Evolutionary conservation across 2,329 filamentous ascomycete species (phyloP).

Genomic region (Botrytis deweyae): DNA sequence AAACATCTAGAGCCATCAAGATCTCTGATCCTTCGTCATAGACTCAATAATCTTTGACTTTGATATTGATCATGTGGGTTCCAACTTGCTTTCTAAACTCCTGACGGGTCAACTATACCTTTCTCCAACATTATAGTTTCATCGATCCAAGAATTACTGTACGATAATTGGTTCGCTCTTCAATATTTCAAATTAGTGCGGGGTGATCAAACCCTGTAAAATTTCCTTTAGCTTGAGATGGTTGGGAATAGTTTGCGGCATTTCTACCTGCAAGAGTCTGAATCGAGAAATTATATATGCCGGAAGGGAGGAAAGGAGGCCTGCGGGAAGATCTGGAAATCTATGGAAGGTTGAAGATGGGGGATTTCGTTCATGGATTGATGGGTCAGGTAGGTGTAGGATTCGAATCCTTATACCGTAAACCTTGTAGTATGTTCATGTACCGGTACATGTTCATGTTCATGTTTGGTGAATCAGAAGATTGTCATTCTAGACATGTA

Average conservation of each 20-base stretch:
- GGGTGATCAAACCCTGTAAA: neutral
- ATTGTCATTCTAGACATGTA: neutral
- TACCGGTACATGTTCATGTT: neutral
- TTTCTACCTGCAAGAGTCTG: neutral
- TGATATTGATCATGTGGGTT: slow-evolving; percentile 3
- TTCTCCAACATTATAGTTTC: slow-evolving; percentile 1
- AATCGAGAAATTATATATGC: neutral
- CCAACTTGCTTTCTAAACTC: neutral
- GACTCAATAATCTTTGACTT: neutral
- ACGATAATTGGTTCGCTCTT: neutral
- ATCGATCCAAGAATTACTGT: neutral
- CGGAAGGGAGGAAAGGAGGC: neutral
- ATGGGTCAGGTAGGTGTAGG: neutral
- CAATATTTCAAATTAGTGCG: neutral
- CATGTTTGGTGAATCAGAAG: neutral
- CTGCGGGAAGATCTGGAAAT: neutral
- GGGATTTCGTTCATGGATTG: neutral
- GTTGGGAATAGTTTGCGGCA: neutral
- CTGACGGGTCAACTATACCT: neutral
- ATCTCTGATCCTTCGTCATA: neutral
- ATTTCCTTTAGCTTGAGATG: neutral
- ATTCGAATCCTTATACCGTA: neutral
- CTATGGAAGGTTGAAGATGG: slow-evolving; percentile 3
- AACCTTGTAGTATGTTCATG: neutral
- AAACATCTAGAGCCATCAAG: neutral